These are phyloP conservation scores for Torulaspora delbrueckii DNA, from an alignment of 805 yeast genomes.

Conservation along the genomic window DNA sequence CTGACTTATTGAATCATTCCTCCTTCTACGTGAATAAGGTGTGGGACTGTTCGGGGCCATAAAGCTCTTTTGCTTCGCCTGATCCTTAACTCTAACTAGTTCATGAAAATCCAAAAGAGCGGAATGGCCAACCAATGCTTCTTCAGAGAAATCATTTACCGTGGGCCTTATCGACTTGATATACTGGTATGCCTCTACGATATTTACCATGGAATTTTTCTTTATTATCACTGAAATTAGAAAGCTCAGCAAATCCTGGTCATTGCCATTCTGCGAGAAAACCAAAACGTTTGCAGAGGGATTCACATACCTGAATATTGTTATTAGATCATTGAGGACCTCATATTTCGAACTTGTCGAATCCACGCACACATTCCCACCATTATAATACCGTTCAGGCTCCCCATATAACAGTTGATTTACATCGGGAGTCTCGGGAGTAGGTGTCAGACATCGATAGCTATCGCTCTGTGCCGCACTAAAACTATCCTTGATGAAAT, in stretches of 20 bases:
- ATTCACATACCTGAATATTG: constrained; percentile 21
- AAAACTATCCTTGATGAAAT: not conserved
- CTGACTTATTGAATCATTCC: constrained; percentile 4
- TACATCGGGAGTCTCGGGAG: constrained; percentile 11
- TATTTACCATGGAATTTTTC: constrained; percentile 20
- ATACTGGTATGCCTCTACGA: constrained; percentile 30
- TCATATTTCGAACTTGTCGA: constrained; percentile 20
- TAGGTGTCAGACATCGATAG: constrained; percentile 13
- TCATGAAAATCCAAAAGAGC: constrained; percentile 26
- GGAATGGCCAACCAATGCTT: constrained; percentile 24
- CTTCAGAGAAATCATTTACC: constrained; percentile 17
- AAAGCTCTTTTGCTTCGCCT: not conserved
- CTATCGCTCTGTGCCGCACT: not conserved
- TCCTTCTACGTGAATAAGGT: constrained; percentile 1
- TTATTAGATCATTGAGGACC: constrained; percentile 29
- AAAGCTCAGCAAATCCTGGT: constrained; percentile 25
- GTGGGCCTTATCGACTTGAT: constrained; percentile 28
- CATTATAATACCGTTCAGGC: constrained; percentile 2
- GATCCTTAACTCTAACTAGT: constrained; percentile 17
- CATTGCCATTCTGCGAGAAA: constrained; percentile 27
- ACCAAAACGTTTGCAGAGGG: constrained; percentile 22
- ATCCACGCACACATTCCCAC: constrained; percentile 15
- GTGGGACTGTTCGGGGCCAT: constrained; percentile 2
- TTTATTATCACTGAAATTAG: constrained; percentile 26
- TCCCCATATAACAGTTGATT: constrained; percentile 2